Base-by-base conservation (phyloP, 768 basidiomycete genomes). In the Trametes cinnabarina region DNA sequence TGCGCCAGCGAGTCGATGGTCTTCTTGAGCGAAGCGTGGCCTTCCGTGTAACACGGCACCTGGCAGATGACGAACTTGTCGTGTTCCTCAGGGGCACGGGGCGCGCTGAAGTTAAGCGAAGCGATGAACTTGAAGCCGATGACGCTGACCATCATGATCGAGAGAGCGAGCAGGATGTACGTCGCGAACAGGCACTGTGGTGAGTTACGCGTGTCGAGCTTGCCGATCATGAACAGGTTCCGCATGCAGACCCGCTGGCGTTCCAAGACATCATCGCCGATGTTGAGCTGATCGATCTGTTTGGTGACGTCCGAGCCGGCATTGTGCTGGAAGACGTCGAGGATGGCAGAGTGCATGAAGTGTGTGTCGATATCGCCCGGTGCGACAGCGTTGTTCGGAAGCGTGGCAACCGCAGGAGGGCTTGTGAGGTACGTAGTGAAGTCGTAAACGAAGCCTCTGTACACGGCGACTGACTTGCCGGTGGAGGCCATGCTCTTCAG, bases 61-160 rank as follows among this genome's bases (percentile, higher is more conserved):
- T 98, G 96, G 70, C 95, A 98, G 65, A 96, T 92, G 62, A 97
- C 90, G 64, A 97, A 96, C 74, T 97, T 96, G 77, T 97, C 94
- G 69, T 94, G 93, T 65, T 94, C 90, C 73, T 96, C 94, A 0
- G 94, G 94, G 6, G 90, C 89, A 55, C 92, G 84, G 17, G 84
- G 71, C 3, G 87, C 75, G 46, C 84, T 83, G 69, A 97, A 92
- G 73, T 92, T 88, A 71, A 96, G 79, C 0, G 92, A 93, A 1
- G 92, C 92, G 60, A 97, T 75, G 77, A 96, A 96, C 74, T 96
- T 98, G 87, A 96, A 95, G 0, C 88, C 94, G 68, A 97, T 95
- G 66, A 98, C 88, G 52, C 87, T 76, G 60, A 98, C 91, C 94
- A 99, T 97, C 76, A 96, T 77, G 66, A 90, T 73, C 2, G 93